Evolutionary conservation across 257 asterid species (phyloP).

Genomic region (Rauvolfia tetraphylla): DNA sequence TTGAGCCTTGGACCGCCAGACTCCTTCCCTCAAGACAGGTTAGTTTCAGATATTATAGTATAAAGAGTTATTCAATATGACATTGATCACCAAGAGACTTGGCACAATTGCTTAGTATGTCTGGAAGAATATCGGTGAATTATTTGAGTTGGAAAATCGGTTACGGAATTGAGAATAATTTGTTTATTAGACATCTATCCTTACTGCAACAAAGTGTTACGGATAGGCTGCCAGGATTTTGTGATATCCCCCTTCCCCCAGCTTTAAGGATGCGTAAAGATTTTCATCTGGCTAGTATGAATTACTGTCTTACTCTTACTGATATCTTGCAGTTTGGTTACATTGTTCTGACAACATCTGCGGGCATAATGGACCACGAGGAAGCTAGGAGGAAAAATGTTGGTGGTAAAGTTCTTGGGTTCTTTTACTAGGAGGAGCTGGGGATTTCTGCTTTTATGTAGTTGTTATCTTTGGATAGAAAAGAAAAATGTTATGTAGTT

Average conservation of each 20-base stretch:
- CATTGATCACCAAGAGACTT: background rate
- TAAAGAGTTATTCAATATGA: background rate
- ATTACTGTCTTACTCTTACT: background rate
- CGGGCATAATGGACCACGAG: conserved; percentile 33
- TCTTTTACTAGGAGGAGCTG: conserved; percentile 22
- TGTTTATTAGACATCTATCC: background rate
- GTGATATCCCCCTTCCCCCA: background rate
- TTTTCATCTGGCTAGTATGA: background rate
- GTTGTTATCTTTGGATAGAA: background rate
- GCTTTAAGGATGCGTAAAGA: background rate
- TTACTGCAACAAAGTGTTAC: background rate
- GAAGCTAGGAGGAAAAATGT: conserved; percentile 28
- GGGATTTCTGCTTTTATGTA: background rate
- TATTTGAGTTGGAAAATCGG: background rate
- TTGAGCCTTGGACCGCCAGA: conserved; percentile 43
- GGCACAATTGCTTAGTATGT: background rate
- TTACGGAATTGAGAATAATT: background rate
- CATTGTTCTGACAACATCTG: conserved; percentile 34
- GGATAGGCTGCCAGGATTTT: background rate
- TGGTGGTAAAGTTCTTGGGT: conserved; percentile 31
- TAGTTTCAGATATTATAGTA: background rate
- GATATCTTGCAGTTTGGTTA: conserved; percentile 30
- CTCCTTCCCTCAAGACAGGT: conserved; percentile 43
- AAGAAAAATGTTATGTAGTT: background rate
- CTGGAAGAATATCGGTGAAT: background rate